Base-by-base conservation (phyloP, 352 stramenopile genomes). In the Globisporangium radiosum region DNA sequence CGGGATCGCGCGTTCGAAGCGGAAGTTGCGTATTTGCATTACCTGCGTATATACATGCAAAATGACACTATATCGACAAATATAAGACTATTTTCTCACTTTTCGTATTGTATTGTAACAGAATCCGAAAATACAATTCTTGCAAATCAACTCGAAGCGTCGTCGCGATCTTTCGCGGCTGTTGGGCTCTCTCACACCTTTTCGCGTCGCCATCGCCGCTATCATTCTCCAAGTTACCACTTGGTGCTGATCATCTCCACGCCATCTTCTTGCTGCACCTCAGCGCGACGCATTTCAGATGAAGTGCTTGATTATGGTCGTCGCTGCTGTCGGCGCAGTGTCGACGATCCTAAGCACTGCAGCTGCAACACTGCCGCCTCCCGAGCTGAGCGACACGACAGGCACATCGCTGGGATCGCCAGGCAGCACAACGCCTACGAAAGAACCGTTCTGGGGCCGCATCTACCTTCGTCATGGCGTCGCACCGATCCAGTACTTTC, bases 401-500 rank as follows among this genome's bases (percentile, higher is more conserved):
- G 40, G 3, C 40, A 14, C 11, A 44, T 13, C 11, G 40, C 40
- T 44, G 40, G 7, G 11, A 44, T 44, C 45, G 17, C 2, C 25
- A 50, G 45, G 1, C 45, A 4, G 15, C 45, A 37, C 3, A 14
- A 33, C 50, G n/a, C 1, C 25, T 33, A 33, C 25, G 25, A 33
- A 33, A 33, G 75, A 85, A 55, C 69, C 80, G 3, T 19, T 59
- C 7, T 90, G 81, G 81, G 81, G 81, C 0, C 74, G 81, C 15
- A 74, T 90, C 56, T 90, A 90, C 59, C 52, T 90, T n/a, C 76
- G 72, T 42, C 66, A 83, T 38, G 81, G 76, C 2, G 56, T 87
- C 25, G 63, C 75, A 0, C 78, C 78, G 54, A 86, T 90, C 59
- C 81, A 90, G 66, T 90, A 90, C 70, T 87, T 90, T 57, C 78